A percentile compares a stretch with the other conserved stretches of the same genome.
These are phyloP conservation scores for Exserohilum rostratum DNA, from an alignment of 2,329 filamentous ascomycete genomes.

Conservation along the genomic window DNA sequence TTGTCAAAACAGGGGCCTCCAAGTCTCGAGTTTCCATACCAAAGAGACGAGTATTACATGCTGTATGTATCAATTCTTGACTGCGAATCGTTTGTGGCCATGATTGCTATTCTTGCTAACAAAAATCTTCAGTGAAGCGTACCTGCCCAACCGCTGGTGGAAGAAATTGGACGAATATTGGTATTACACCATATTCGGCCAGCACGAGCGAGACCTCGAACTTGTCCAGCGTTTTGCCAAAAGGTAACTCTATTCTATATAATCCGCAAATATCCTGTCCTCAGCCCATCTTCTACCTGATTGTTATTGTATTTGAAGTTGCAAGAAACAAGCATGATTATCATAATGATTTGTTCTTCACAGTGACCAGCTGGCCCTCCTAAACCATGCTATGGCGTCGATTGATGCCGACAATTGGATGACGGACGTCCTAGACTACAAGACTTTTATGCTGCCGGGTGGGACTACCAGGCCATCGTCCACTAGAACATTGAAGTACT, in stretches of 20 bases:
- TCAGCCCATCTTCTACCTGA: no score
- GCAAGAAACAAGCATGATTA: not conserved
- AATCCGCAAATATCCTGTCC: not conserved
- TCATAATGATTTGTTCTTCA: constrained; percentile 11
- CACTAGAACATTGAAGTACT: not conserved
- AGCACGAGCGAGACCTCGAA: constrained; percentile 51
- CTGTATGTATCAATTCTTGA: constrained; percentile 41
- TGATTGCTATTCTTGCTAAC: not conserved
- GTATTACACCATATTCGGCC: constrained; percentile 54
- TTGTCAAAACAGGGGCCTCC: constrained; percentile 58
- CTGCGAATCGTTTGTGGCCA: not conserved
- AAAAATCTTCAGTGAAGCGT: constrained; percentile 51
- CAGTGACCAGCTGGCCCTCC: constrained; percentile 24
- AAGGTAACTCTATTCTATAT: constrained; percentile 9
- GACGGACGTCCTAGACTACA: constrained; percentile 25
- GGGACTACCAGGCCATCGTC: not conserved
- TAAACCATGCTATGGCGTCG: constrained; percentile 23
- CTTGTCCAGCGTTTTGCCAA: constrained; percentile 27
- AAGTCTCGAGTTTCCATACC: constrained; percentile 60
- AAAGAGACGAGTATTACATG: constrained; percentile 65
- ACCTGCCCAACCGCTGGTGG: constrained; percentile 64
- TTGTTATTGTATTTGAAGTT: not conserved
- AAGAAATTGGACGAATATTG: constrained; percentile 53
- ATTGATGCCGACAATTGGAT: constrained; percentile 27
- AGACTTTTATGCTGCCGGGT: constrained; percentile 16